Evolutionary conservation across 2,329 filamentous ascomycete genomes (phyloP), one percentile per base, ranked within the genome.

Genomic region (Bipolaris zeicola): DNA sequence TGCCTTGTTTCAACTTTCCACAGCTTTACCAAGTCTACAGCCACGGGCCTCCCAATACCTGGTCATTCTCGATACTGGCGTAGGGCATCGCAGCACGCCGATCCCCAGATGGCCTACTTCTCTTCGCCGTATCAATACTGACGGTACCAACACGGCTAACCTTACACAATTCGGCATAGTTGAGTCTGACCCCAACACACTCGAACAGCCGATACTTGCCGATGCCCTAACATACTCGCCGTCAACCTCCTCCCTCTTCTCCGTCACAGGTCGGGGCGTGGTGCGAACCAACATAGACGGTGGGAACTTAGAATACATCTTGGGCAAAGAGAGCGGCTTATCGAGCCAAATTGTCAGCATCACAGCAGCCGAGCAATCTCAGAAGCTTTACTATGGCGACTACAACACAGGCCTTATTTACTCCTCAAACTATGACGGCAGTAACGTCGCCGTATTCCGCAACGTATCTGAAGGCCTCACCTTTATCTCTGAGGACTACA

Each of bases 71-170:
- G 63, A 63, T 34, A 47, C 34, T 20, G 61, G 62, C 22, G 54
- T 63, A 42, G 59, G 58, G 26, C 60, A 66, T 39, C 58, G 52
- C 44, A 58, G 53, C 38, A 58, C 50, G 33, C 60, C 56, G 2
- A 45, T 57, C 18, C 43, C 58, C 5, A 55, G 48, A 43, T 63
- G 56, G 57, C 60, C 43, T 8, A 66, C 62, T 8, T 60, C 60
- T 11, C 47, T 64, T 10, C 57, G 59, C 28, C 52, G 44, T n/a
- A 28, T 64, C 28, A 50, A 53, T 18, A 44, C 50, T 3, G 39
- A 50, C 16, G 60, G 63, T 13, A 57, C 50, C 20, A 52, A 61
- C 20, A 37, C 56, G 6, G 55, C 49, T 10, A 51, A 55, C 7
- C 46, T 66, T 31, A 31, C 50, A 24, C 37, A 51, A 41, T 63